These are phyloP conservation scores for Sungouiozyma ichnusensis DNA, from an alignment of 805 yeast genomes.

Conservation along the genomic window DNA sequence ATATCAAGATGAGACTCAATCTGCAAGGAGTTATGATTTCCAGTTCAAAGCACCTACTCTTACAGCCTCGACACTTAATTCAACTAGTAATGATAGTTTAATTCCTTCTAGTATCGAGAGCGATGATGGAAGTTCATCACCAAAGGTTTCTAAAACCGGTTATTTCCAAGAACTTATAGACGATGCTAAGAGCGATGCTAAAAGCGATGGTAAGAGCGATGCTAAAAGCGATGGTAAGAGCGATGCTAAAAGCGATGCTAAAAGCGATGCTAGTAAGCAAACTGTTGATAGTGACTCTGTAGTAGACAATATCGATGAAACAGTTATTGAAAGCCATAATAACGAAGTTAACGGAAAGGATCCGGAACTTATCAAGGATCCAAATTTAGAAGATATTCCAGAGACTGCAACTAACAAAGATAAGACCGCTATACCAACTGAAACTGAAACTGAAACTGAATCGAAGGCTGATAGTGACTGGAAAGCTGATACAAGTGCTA, in stretches of 20 bases:
- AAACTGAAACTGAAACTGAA: conserved; percentile 1
- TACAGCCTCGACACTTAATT: conserved; percentile 11
- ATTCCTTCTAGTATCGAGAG: not conserved
- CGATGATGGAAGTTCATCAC: conserved; percentile 1
- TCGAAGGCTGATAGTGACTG: conserved; percentile 27
- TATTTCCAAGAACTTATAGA: conserved; percentile 11
- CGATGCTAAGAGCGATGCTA: not conserved
- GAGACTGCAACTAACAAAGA: too few relatives aligned
- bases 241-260: not conserved
- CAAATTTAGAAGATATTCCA: not conserved
- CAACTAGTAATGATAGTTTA: conserved; percentile 10
- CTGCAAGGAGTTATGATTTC: conserved; percentile 5
- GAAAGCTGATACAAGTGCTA: conserved; percentile 44
- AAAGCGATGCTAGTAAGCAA: not conserved
- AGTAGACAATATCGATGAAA: not conserved
- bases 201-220: not conserved
- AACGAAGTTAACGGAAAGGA: not conserved
- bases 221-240: not conserved
- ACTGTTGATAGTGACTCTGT: not conserved
- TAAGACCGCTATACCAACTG: too few relatives aligned
- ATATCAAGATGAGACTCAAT: conserved; percentile 3
- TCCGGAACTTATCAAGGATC: conserved; percentile 1
- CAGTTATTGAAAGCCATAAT: not conserved
- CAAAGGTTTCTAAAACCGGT: conserved; percentile 17
- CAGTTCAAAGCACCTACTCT: conserved; percentile 6